Conservation (phyloP, 306 rosid species). For the Aeschynomene evenia region DNA sequence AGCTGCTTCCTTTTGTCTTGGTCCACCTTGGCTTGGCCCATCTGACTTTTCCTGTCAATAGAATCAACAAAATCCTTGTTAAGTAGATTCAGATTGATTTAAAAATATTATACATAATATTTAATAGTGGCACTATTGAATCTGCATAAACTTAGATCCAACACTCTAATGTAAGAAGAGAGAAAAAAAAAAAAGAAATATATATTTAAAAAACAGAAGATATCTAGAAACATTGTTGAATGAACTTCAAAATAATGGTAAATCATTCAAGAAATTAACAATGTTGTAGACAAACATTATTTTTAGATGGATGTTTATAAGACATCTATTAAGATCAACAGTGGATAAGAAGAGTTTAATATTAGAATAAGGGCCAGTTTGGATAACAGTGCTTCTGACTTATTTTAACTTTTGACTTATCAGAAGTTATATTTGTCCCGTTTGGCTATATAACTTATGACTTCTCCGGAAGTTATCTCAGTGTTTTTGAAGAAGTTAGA, state of each 20-base stretch:
- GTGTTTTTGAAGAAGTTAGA: too few species aligned
- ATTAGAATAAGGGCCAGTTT: too few species aligned
- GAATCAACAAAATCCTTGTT: conserved; percentile 24
- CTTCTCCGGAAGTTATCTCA: too few species aligned
- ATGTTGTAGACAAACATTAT: too few species aligned
- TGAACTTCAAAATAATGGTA: not conserved
- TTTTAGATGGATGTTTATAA: too few species aligned
- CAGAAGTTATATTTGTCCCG: too few species aligned
- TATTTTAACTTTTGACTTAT: too few species aligned
- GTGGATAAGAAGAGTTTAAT: too few species aligned
- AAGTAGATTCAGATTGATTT: not conserved
- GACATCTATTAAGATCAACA: too few species aligned
- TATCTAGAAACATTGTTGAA: not conserved
- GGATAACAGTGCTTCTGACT: too few species aligned
- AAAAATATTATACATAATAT: not conserved
- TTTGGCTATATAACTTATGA: too few species aligned
- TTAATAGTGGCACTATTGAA: not conserved
- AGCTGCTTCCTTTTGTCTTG: conserved; percentile 57
- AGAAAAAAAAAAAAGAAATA: not conserved
- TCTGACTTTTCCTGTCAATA: conserved; percentile 41
- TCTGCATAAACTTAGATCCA: conserved; percentile 2
- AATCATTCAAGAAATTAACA: too few species aligned
- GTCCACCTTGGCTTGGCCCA: conserved; percentile 45
- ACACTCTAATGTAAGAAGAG: not conserved
- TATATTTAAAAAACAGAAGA: not conserved